Base-by-base conservation (phyloP, 164 flowering plant genomes). In the Nymphaea thermarum region DNA sequence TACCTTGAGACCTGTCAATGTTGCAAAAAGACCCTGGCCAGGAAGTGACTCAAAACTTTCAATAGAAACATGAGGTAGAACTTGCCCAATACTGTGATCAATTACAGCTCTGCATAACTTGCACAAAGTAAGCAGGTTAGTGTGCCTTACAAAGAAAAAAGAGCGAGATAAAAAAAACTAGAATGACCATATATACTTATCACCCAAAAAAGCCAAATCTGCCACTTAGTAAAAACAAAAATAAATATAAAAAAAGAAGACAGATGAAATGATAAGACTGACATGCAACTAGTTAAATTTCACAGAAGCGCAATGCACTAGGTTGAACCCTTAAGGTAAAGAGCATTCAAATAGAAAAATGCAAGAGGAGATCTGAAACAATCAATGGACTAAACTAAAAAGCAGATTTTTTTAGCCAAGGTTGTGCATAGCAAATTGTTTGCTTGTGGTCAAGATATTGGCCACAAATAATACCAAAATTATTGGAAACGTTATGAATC, bases 11-110 rank as follows among this genome's bases (percentile, higher is more conserved):
- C 90, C 74, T 43, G 84, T 82, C 61, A 94, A 76, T 74, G 98
- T 94, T 3, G 98, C 99, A 71, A 71, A 76, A 71, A 94, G 96
- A 72, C 98, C 99, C 77, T 86, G 86, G 10, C 99, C 99, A 53
- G 99, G 99, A 61, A 94, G 74, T 69, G 76, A 82, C 76, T 88
- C 98, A 71, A 90, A 91, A 73, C 79, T 90, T 79, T 94, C 93
- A 74, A 94, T 82, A 65, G 86, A 78, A 71, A 94, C 78, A 71
- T 87, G 73, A 73, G 99, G 99, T 63, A 94, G 93, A 69, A 91
- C 96, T 77, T 87, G 82, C 57, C 93, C 99, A 55, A 77, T 61
- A 77, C 95, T 88, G 77, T 94, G 98, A 75, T 87, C 96, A 17
- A 94, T 88, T 71, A 94, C 93, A 72, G 99, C 99, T 83, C 98